Conservation (phyloP, 176 grass and related monocot genomes). For the Musa acuminata region DNA sequence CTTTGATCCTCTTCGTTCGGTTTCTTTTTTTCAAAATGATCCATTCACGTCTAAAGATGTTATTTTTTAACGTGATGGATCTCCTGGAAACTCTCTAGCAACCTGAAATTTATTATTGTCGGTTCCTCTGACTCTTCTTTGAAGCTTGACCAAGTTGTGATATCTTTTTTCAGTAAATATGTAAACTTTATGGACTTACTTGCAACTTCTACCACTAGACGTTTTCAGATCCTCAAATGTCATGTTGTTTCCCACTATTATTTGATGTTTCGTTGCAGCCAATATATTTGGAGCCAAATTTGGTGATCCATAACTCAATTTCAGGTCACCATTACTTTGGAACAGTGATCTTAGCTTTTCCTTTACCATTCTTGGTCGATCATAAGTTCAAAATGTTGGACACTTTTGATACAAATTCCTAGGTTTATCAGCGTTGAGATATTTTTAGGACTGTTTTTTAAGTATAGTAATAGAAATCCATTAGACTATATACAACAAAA, state of each 20-base stretch:
- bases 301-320: background rate
- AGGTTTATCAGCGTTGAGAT: too few relatives aligned
- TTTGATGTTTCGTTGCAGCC: background rate
- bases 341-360: background rate
- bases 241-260: background rate
- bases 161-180: background rate
- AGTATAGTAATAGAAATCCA: background rate
- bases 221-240: background rate
- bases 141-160: too few relatives aligned
- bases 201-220: background rate
- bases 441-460: too few relatives aligned
- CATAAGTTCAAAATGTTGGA: background rate
- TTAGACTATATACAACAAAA: background rate
- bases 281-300: background rate
- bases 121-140: too few relatives aligned
- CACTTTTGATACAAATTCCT: too few relatives aligned
- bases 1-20: too few relatives aligned
- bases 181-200: background rate
- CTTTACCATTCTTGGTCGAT: background rate
- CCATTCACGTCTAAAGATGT: too few relatives aligned
- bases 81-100: too few relatives aligned
- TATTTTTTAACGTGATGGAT: too few relatives aligned
- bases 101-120: too few relatives aligned
- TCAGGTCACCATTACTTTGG: background rate
- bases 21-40: too few relatives aligned